Evolutionary conservation across 257 asterid species (phyloP), one percentile per base, ranked within the genome.

Genomic region (Solanum piurae): DNA sequence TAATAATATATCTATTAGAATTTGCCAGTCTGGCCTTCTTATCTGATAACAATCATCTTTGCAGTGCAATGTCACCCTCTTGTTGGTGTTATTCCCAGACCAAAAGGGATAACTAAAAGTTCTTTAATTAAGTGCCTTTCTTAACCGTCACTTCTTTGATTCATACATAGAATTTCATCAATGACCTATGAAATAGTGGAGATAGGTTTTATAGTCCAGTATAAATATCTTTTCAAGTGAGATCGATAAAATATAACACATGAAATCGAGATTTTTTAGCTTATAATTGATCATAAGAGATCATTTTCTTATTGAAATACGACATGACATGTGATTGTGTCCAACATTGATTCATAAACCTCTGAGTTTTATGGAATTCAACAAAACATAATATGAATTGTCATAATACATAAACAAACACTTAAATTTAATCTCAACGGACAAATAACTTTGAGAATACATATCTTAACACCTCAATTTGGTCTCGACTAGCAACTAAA

Each of bases 1-100:
- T n/a, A 73, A 34, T 20, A 73, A 73, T 36, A 73, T 34, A 73
- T 20, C 82, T 83, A 83, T 86, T 74, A 87, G 29, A 87, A 84
- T 20, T 79, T 87, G 91, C 91, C 90, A 90, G 88, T 69, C 88
- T 83, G 89, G 87, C 86, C 44, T 73, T 52, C 89, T 90, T 86
- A 88, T 89, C 88, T 86, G 64, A 76, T 87, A 60, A 38, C 88
- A 82, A 86, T 87, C 89, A 87, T 84, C 75, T 85, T 86, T 86
- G 87, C n/a, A 73, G 44, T 34, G n/a, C 42, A 33, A 2, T 74
- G 31, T 1, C 49, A 74, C 82, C 14, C 82, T 74, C 49, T 20
- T 74, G 80, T 34, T 74, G 52, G 82, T 74, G 5, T 74, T 74
- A 74, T 86, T 83, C 88, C 83, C 76, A 55, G 40, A 58, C 73